Base-by-base conservation (phyloP, 768 basidiomycete species). In the Russula ochroleuca region DNA sequence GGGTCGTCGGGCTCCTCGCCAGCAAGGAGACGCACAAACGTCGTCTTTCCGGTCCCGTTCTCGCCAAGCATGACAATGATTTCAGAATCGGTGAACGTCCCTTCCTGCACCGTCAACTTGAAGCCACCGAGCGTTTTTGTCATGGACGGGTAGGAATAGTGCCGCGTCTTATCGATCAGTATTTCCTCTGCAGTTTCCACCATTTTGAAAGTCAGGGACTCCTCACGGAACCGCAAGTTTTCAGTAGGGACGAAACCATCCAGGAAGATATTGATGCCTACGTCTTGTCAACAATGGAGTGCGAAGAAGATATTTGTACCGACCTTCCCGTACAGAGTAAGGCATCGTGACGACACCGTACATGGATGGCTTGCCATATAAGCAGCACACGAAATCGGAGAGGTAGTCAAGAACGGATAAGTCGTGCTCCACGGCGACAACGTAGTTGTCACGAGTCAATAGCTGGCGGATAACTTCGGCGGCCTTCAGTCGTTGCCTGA, bases 341-440 rank as follows among this genome's bases (percentile, higher is more conserved):
- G 97, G 97, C 94, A 98, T 95, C 6, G 97, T 99, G 14, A 98
- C 97, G 37, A 99, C 97, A 73, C 97, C 94, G 71, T 97, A 98
- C 85, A 94, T 91, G 3, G 92, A 92, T 3, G 94, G 93, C 75
- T 94, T 96, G 69, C 97, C 97, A 76, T 99, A 99, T 40, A 99
- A 76, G 77, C 92, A 94, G 76, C 97, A 99, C 73, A 99, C 88
- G 73, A 94, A 99, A 77, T 99, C 97, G 63, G 96, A 98, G 11
- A 98, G 84, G 76, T 98, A 99, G 75, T 99, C 97, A 53, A 98
- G 83, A 41, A 98, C 95, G 3, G 97, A 95, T 71, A 99, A 77
- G 81, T 99, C 97, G 81, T 99, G 97, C 80, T 99, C 97, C 61
- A 99, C 97, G 40, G 93, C 93, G 64, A 99, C 88, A 66, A 99